These are phyloP conservation scores for Inga leiocalycina DNA, from an alignment of 306 rosid species.

Conservation along the genomic window DNA sequence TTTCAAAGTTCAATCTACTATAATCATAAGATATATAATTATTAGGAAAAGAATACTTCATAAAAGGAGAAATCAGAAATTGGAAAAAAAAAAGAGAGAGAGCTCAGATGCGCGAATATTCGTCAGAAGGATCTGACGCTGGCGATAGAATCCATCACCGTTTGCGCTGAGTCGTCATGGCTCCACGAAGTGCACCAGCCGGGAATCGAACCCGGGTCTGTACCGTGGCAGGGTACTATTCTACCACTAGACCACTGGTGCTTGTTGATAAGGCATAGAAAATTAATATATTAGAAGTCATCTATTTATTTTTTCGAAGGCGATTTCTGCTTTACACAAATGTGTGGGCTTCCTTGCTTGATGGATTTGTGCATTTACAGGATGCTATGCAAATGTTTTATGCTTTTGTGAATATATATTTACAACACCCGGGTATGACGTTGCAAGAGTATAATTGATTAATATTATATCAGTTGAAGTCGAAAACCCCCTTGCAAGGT, in stretches of 20 bases:
- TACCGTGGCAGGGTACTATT: slow-evolving; percentile 36
- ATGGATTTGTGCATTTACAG: too few species aligned
- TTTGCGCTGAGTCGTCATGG: not conserved
- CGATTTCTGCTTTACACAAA: too few species aligned
- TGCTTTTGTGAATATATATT: too few species aligned
- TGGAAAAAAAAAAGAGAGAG: not conserved
- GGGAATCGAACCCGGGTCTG: slow-evolving; percentile 47
- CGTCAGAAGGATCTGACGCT: slow-evolving; percentile 6
- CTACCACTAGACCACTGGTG: slow-evolving; percentile 16
- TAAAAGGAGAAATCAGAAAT: not conserved
- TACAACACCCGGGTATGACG: too few species aligned
- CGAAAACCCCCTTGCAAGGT: too few species aligned
- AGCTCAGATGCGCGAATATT: slow-evolving; percentile 24
- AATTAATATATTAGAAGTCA: too few species aligned
- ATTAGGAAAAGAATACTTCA: not conserved
- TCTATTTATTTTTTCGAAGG: too few species aligned
- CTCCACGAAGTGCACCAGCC: slow-evolving; percentile 34
- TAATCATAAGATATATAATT: too few species aligned
- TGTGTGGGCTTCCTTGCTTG: not conserved
- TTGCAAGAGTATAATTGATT: too few species aligned
- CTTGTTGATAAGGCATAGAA: not conserved
- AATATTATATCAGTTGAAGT: too few species aligned
- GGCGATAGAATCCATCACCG: slow-evolving; percentile 25
- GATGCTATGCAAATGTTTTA: too few species aligned
- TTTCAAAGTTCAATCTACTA: not conserved